Percentiles rank a stretch among this genome's conserved stretches.
These are phyloP conservation scores for Lipomyces yamadae DNA, from an alignment of 805 yeast species.

Conservation along the genomic window DNA sequence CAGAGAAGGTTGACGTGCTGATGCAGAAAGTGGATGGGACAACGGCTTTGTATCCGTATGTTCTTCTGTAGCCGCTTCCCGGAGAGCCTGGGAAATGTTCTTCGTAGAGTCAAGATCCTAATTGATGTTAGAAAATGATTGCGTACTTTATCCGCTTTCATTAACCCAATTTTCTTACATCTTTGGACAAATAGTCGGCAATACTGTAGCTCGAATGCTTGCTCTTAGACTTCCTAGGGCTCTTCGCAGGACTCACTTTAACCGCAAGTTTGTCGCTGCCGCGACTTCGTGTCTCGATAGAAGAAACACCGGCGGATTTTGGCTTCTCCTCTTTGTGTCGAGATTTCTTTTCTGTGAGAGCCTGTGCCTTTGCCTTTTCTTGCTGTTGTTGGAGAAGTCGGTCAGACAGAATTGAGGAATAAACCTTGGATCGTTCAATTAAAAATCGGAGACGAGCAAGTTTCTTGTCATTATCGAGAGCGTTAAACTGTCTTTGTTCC, in stretches of 20 bases:
- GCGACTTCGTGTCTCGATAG: not conserved
- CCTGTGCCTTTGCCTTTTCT: constrained; percentile 26
- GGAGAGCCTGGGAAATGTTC: constrained; percentile 5
- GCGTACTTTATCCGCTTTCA: not conserved
- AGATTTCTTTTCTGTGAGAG: constrained; percentile 8
- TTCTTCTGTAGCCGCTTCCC: constrained; percentile 8
- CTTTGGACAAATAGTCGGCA: constrained; percentile 16
- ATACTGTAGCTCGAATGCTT: constrained; percentile 14
- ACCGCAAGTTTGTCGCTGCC: not conserved
- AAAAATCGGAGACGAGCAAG: constrained; percentile 69
- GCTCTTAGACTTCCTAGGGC: not conserved
- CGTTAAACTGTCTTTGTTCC: constrained; percentile 44
- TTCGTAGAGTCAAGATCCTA: not conserved
- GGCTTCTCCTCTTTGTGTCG: not conserved
- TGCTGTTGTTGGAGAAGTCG: constrained; percentile 52
- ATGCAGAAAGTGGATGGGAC: constrained; percentile 11
- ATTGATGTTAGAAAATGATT: not conserved
- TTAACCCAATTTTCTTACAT: not conserved
- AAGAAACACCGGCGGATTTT: not conserved
- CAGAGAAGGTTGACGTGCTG: constrained; percentile 55
- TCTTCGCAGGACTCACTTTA: not conserved
- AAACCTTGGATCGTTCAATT: constrained; percentile 86
- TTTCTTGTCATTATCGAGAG: constrained; percentile 59
- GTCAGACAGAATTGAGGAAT: constrained; percentile 83
- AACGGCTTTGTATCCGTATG: constrained; percentile 11